Percentiles rank a stretch among this genome's conserved stretches.
phyloP scores from a whole-genome alignment of 2,329 filamentous ascomycete species.

The Bipolaris sorokiniana region DNA sequence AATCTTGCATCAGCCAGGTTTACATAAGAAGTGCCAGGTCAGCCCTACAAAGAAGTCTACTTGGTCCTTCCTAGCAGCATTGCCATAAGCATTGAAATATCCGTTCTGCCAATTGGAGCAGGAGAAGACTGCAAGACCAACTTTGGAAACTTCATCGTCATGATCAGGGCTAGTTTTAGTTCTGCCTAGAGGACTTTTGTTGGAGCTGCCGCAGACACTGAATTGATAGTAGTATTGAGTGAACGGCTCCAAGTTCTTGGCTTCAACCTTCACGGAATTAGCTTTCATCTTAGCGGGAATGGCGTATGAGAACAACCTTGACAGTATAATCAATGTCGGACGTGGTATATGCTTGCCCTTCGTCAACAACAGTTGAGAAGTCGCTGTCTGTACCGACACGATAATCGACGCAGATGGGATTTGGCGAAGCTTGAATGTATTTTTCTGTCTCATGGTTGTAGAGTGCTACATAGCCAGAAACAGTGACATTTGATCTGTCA shows the following conservation, averaged over 20 bases:
- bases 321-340: slow-evolving; percentile 78
- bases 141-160: slow-evolving; percentile 61
- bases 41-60: slow-evolving; percentile 64
- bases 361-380: slow-evolving; percentile 57
- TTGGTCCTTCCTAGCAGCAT: slow-evolving; percentile 49
- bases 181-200: slow-evolving; percentile 66
- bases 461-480: slow-evolving; percentile 61
- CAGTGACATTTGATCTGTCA: slow-evolving; percentile 55
- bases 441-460: slow-evolving; percentile 62
- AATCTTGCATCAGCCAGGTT: slow-evolving; percentile 22
- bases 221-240: slow-evolving; percentile 76
- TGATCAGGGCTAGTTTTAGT: slow-evolving; percentile 72
- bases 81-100: slow-evolving; percentile 58
- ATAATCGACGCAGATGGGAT: slow-evolving; percentile 72
- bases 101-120: slow-evolving; percentile 63
- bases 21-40: neutral
- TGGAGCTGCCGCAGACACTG: slow-evolving; percentile 67
- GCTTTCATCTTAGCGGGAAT: neutral
- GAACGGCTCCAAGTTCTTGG: slow-evolving; percentile 65
- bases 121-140: slow-evolving; percentile 72
- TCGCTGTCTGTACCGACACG: slow-evolving; percentile 60
- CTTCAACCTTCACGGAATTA: slow-evolving; percentile 62
- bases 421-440: slow-evolving; percentile 60
- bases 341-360: slow-evolving; percentile 70
- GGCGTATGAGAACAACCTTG: slow-evolving; percentile 56